Evolutionary conservation across 345 rosid species (phyloP).

Genomic region (Lumnitzera littorea): DNA sequence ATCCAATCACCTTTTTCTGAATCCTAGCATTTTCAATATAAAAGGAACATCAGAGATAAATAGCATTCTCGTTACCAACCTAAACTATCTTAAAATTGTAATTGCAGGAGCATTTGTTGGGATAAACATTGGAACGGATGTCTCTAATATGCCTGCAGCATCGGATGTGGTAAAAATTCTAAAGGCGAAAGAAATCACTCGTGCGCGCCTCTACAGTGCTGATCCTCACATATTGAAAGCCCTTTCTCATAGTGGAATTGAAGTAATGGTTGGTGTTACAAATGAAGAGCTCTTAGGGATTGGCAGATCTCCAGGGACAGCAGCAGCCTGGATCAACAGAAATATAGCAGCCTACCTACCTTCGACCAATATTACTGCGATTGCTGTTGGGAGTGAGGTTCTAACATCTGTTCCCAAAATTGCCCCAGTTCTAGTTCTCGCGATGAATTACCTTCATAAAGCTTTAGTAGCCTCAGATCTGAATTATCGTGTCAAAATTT

Average conservation of each 20-base stretch:
- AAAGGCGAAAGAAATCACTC: conserved; percentile 21
- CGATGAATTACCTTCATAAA: conserved; percentile 32
- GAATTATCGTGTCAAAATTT: conserved; percentile 22
- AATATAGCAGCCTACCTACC: conserved; percentile 30
- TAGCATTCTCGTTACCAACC: too few species aligned
- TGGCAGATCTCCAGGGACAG: conserved; percentile 25
- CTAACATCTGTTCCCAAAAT: conserved; percentile 28
- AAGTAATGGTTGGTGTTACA: conserved; percentile 27
- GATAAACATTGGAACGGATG: conserved; percentile 2
- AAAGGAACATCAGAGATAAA: too few species aligned
- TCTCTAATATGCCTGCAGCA: conserved; percentile 21
- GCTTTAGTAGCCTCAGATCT: conserved; percentile 34
- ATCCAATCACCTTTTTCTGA: too few species aligned
- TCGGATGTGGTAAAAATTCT: conserved; percentile 24
- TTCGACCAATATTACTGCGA: conserved; percentile 30
- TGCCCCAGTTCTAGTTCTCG: conserved; percentile 28
- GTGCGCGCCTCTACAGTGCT: conserved; percentile 33
- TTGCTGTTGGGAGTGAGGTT: conserved; percentile 38
- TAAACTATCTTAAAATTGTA: conserved; percentile 1
- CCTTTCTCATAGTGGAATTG: conserved; percentile 26
- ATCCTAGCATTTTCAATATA: too few species aligned
- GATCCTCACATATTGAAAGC: conserved; percentile 28
- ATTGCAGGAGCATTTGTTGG: conserved; percentile 55
- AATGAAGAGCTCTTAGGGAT: conserved; percentile 30
- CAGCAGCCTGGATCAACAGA: conserved; percentile 32